A percentile compares a stretch with the other conserved stretches of the same genome.
phyloP scores from a whole-genome alignment of 768 basidiomycete genomes.

The Leccinum broughii region DNA sequence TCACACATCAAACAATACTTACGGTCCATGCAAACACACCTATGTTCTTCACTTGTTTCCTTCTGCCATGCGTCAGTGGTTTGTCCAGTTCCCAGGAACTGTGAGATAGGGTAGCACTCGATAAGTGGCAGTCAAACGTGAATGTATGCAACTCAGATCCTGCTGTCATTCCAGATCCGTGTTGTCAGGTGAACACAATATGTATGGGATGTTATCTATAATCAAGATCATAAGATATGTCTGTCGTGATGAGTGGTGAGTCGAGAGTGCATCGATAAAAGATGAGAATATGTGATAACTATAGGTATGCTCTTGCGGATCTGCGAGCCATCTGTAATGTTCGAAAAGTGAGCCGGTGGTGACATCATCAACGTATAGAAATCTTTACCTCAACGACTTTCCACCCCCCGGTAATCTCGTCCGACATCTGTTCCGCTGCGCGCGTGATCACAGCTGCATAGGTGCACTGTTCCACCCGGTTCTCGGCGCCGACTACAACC shows the following conservation, averaged over 20 bases:
- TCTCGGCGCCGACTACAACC: slow-evolving; percentile 81
- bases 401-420: slow-evolving; percentile 97
- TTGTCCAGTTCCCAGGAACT: neutral
- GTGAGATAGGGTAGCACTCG: neutral
- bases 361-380: neutral
- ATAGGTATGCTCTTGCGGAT: slow-evolving; percentile 52
- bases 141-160: neutral
- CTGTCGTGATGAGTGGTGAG: slow-evolving; percentile 34
- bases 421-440: slow-evolving; percentile 81
- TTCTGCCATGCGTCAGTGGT: neutral
- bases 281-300: slow-evolving; percentile 14
- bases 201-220: slow-evolving; percentile 23
- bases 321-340: slow-evolving; percentile 49
- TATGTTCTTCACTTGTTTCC: neutral
- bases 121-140: neutral
- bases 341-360: neutral
- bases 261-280: slow-evolving; percentile 21
- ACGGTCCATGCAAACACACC: neutral
- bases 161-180: neutral
- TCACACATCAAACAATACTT: neutral
- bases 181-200: neutral
- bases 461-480: slow-evolving; percentile 89
- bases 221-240: slow-evolving; percentile 32
- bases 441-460: slow-evolving; percentile 93
- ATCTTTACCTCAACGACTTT: slow-evolving; percentile 88